Evolutionary conservation across 2,329 filamentous ascomycete species (phyloP).

Genomic region (Cordyceps tenuipes): DNA sequence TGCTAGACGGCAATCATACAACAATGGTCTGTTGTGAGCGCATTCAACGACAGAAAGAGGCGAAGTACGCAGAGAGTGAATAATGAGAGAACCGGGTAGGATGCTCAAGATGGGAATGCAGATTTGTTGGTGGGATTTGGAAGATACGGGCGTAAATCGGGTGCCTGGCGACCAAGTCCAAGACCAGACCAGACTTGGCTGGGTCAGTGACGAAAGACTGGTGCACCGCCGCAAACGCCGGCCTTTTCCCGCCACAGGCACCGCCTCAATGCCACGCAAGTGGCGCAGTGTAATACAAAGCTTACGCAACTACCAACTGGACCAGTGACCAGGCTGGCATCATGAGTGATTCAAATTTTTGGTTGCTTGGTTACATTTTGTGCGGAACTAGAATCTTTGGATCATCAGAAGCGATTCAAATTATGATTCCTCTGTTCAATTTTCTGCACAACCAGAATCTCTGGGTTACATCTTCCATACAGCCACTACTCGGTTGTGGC

Average conservation of each 20-base stretch:
- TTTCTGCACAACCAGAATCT: no score
- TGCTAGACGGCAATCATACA: slow-evolving; percentile 5
- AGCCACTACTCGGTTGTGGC: not conserved
- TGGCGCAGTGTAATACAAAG: slow-evolving; percentile 4
- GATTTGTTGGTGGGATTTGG: slow-evolving; percentile 6
- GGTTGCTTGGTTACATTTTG: not conserved
- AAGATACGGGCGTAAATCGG: slow-evolving; percentile 6
- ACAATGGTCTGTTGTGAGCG: not conserved
- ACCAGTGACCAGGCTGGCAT: not conserved
- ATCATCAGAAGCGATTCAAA: not conserved
- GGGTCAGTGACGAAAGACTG: slow-evolving; percentile 10
- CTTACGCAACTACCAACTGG: slow-evolving; percentile 4
- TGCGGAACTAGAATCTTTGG: not conserved
- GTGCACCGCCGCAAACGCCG: not conserved
- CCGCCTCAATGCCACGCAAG: slow-evolving; percentile 12
- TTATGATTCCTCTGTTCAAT: no score
- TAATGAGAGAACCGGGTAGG: not conserved
- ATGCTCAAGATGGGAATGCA: slow-evolving; percentile 3
- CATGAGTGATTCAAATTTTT: not conserved
- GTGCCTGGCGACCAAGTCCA: slow-evolving; percentile 1
- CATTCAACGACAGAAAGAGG: not conserved
- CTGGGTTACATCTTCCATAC: no score
- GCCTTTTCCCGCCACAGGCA: slow-evolving; percentile 12
- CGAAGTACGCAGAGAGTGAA: not conserved
- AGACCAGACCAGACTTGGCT: not conserved